Percentiles rank a stretch among this genome's conserved stretches.
Evolutionary conservation across 805 yeast species (phyloP).

Genomic region (Cyberlindnera euphorbiae): DNA sequence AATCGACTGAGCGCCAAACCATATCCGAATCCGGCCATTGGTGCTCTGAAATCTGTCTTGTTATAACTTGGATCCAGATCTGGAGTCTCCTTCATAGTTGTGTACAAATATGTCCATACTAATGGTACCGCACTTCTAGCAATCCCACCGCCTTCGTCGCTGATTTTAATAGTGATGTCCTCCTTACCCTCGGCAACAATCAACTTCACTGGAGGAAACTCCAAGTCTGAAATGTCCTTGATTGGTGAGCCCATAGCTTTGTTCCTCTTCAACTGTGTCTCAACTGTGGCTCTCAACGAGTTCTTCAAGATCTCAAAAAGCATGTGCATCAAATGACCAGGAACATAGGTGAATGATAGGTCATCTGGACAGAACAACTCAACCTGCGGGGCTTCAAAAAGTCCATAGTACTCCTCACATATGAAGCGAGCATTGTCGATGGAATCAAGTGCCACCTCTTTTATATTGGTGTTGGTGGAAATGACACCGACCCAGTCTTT

Average conservation of each 20-base stretch:
- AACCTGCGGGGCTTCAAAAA: constrained; percentile 82
- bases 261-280: constrained; percentile 58
- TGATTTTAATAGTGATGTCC: constrained; percentile 84
- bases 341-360: constrained; percentile 83
- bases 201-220: constrained; percentile 79
- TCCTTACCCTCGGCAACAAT: constrained; percentile 86
- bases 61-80: constrained; percentile 36
- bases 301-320: constrained; percentile 83
- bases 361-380: constrained; percentile 61
- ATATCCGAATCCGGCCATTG: constrained; percentile 93
- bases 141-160: constrained; percentile 94
- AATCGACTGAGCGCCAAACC: constrained; percentile 83
- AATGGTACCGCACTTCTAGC: constrained; percentile 78
- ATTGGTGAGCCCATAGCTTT: constrained; percentile 30
- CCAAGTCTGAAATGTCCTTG: constrained; percentile 50
- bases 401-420: constrained; percentile 86
- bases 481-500: constrained; percentile 84
- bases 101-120: constrained; percentile 88
- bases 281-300: constrained; percentile 85
- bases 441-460: constrained; percentile 81
- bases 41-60: constrained; percentile 71
- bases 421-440: constrained; percentile 87
- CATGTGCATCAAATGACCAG: constrained; percentile 91
- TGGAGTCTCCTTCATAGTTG: constrained; percentile 76
- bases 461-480: constrained; percentile 77